Evolutionary conservation across 1,139 yeast species (phyloP).

Genomic region (Zygoascus meyerae): DNA sequence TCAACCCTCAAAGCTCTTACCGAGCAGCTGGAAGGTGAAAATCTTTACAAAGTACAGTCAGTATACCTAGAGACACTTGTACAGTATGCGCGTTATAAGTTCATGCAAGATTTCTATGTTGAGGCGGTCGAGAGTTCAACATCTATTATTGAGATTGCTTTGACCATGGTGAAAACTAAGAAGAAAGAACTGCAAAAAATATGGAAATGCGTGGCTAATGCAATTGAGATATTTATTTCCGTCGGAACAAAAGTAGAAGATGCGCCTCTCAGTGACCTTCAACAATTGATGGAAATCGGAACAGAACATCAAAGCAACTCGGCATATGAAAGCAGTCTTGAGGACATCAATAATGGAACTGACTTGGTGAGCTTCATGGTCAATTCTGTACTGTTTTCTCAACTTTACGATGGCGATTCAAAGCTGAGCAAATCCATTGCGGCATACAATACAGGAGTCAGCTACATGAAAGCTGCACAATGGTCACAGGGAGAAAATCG

Average conservation of each 20-base stretch:
- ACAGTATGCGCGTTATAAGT: slow-evolving; percentile 48
- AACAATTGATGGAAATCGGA: slow-evolving; percentile 5
- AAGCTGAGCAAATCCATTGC: slow-evolving; percentile 43
- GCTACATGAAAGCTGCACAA: slow-evolving; percentile 48
- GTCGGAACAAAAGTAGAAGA: slow-evolving; percentile 37
- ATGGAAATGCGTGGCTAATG: slow-evolving; percentile 53
- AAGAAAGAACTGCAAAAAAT: slow-evolving; percentile 40
- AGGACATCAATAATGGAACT: slow-evolving; percentile 9
- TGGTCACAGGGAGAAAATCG: slow-evolving; percentile 26
- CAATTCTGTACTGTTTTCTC: slow-evolving; percentile 27
- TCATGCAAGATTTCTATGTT: slow-evolving; percentile 60
- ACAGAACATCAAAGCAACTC: slow-evolving; percentile 1
- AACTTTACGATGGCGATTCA: slow-evolving; percentile 30
- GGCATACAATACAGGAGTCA: slow-evolving; percentile 65
- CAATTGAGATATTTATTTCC: slow-evolving; percentile 43
- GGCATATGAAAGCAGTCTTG: slow-evolving; percentile 14
- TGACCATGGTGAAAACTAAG: slow-evolving; percentile 21
- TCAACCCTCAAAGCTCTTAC: slow-evolving; percentile 41
- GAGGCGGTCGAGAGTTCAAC: slow-evolving; percentile 50
- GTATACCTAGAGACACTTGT: slow-evolving; percentile 56
- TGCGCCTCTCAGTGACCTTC: slow-evolving; percentile 36
- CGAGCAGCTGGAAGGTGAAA: slow-evolving; percentile 16
- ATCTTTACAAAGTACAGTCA: slow-evolving; percentile 50
- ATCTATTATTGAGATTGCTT: slow-evolving; percentile 34
- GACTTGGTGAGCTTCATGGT: slow-evolving; percentile 15